Conservation (phyloP, 1,284 basidiomycete genomes). For the Boletus mariae region DNA sequence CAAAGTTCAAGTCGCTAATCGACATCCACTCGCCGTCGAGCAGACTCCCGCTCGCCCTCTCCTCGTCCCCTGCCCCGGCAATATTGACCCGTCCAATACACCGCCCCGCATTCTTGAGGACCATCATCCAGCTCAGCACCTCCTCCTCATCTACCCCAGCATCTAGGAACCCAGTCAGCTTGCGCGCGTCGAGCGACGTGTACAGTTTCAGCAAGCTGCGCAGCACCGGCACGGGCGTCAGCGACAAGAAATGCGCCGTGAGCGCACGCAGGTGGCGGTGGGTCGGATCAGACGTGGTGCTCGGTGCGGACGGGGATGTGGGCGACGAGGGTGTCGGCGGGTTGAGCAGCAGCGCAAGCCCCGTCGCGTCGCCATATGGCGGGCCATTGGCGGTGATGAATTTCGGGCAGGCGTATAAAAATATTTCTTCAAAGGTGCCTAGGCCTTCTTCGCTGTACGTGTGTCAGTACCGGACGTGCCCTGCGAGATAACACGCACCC, state of each 20-base stretch:
- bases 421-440: slow-evolving; percentile 90
- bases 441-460: slow-evolving; percentile 64
- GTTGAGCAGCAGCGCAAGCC: slow-evolving; percentile 55
- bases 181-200: slow-evolving; percentile 88
- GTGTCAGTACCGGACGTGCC: neutral
- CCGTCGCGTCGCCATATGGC: slow-evolving; percentile 80
- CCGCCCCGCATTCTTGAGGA: slow-evolving; percentile 86
- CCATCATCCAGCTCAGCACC: slow-evolving; percentile 95
- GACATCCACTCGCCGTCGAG: slow-evolving; percentile 86
- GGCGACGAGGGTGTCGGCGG: slow-evolving; percentile 35
- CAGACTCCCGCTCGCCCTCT: slow-evolving; percentile 47
- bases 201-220: slow-evolving; percentile 94
- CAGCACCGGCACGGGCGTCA: slow-evolving; percentile 79
- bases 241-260: slow-evolving; percentile 73
- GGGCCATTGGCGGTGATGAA: slow-evolving; percentile 95
- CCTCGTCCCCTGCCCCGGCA: slow-evolving; percentile 22
- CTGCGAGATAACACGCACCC: slow-evolving; percentile 47
- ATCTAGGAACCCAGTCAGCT: slow-evolving; percentile 88
- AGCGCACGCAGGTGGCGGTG: slow-evolving; percentile 69
- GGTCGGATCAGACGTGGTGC: slow-evolving; percentile 59
- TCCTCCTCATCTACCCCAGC: slow-evolving; percentile 80
- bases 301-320: slow-evolving; percentile 18
- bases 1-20: slow-evolving; percentile 93
- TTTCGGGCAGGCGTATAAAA: slow-evolving; percentile 92
- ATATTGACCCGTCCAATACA: slow-evolving; percentile 53